Evolutionary conservation across 495 filamentous ascomycete species (phyloP), one percentile per base, ranked within the genome.

Genomic region (Cenococcum geophilum): DNA sequence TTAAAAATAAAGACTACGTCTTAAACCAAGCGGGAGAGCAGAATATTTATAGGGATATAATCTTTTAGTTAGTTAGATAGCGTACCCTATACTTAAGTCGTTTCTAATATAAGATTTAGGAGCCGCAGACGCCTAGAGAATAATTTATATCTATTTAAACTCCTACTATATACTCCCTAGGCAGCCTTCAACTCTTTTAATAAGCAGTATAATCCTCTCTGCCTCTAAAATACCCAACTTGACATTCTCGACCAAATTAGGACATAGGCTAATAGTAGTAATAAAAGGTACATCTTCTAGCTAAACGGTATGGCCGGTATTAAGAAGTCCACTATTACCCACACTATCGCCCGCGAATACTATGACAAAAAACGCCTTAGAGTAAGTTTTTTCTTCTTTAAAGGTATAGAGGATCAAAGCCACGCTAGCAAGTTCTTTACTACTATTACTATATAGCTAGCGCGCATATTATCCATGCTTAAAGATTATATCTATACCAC

Each of bases 201-300:
- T 10, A 45, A 45, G 2, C 14, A 45, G 11, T 10, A 45, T 45
- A 10, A 45, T 14, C 14, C 40, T 45, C 11, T 45, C 2, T 45
- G 40, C 40, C 11, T 45, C 11, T 2, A 45, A 45, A 4, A 45
- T 14, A 45, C 40, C 11, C 4, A 10, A 45, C 3, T 45, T 4
- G 40, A 45, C 11, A 10, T 45, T 45, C 40, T 45, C 40, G 11
- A 45, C 40, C 40, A 45, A 45, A 45, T 45, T 4, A 45, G 40
- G 11, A 14, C 40, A 10, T 45, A 10, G 40, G 40, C 40, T 16
- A 10, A 45, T 14, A 10, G 40, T 1, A 18, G 12, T 45, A 10
- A 45, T 14, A 10, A 45, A 45, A 45, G 40, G 40, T 14, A 12
- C 47, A 70, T 73, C 58, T 73, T 72, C 57, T 75, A 70, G 73